A percentile compares a stretch with the other conserved stretches of the same genome.
phyloP scores from a whole-genome alignment of 2,329 filamentous ascomycete species.

The Leptographium lundbergii region DNA sequence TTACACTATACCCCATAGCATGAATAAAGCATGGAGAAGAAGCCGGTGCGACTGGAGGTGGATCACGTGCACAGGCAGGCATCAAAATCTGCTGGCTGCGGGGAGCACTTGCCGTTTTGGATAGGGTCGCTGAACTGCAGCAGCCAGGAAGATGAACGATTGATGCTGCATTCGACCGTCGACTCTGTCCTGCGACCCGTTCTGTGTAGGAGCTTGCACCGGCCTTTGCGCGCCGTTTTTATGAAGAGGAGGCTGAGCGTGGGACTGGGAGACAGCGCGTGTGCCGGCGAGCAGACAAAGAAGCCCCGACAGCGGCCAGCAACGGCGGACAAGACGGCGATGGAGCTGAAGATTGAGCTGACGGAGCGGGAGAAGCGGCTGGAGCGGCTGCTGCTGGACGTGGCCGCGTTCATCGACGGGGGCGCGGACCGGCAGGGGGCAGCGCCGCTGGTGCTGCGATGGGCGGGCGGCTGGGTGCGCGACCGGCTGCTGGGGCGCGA shows the following conservation, averaged over 20 bases:
- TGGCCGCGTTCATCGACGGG: conserved; percentile 56
- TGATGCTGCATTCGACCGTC: not conserved
- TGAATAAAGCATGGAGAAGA: too few relatives aligned
- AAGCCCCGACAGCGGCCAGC: not conserved
- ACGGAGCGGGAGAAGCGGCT: conserved; percentile 60
- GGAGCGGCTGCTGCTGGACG: conserved; percentile 66
- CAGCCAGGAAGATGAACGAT: not conserved
- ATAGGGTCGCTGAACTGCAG: not conserved
- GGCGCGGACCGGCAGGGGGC: not conserved
- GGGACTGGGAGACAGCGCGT: not conserved
- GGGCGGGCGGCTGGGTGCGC: conserved; percentile 79
- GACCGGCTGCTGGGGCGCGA: conserved; percentile 64
- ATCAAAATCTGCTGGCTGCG: not conserved
- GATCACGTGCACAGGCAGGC: not conserved
- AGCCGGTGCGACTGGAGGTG: too few relatives aligned
- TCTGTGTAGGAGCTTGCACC: not conserved
- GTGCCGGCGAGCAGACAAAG: not conserved
- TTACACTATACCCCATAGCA: too few relatives aligned
- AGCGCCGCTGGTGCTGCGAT: conserved; percentile 54
- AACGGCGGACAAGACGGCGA: conserved; percentile 1
- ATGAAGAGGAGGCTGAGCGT: conserved; percentile 12
- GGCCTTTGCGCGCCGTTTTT: not conserved
- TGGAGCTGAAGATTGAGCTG: conserved; percentile 30
- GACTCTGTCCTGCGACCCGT: not conserved
- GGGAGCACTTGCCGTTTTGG: not conserved